Base-by-base conservation (phyloP, 495 filamentous ascomycete genomes). In the Lentithecium fluviatile region DNA sequence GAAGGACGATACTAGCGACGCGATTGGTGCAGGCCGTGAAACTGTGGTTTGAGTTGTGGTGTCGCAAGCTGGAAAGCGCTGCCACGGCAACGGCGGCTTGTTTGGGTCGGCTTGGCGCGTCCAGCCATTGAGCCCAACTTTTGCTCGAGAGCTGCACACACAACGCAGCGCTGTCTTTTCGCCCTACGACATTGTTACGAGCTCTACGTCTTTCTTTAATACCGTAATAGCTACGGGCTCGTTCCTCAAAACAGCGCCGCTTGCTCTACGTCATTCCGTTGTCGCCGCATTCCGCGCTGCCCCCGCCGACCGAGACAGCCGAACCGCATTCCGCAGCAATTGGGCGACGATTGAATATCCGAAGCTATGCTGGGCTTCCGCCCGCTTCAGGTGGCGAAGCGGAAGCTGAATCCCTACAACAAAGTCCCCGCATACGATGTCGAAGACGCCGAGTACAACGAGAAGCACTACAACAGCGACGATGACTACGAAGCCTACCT, bases 341-440 rank as follows among this genome's bases (percentile, higher is more conserved):
- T 6, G 40, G 4, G 40, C 13, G 19, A 43, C 40, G 3, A 6
- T 43, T 13, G 5, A 15, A 43, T 43, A 15, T 20, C 40, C 5
- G 23, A 6, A 46, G 38, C 56, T 29, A 59, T 63, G 60, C 60
- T 68, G 6, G 56, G 48, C 52, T 68, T 68, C 52, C 56, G 57
- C n/a, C 65, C 65, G 17, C 52, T 69, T 7, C 42, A 40, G 25
- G 58, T 65, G 15, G 66, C 62, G 13, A 65, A 65, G 58, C 66
- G 66, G 57, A 69, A 69, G 54, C n/a, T 56, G 5, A 62, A 65
- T 26, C 10, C 45, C 29, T 69, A 65, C 66, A 56, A 58, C 40
- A 24, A 50, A 17, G 58, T 69, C 20, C 66, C 66, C 6, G 20
- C 51, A 6, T 24, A 60, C 43, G 60, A 64, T 25, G 25, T 55